phyloP scores from a whole-genome alignment of 1,139 yeast genomes.

The Scheffersomyces stambukii region DNA sequence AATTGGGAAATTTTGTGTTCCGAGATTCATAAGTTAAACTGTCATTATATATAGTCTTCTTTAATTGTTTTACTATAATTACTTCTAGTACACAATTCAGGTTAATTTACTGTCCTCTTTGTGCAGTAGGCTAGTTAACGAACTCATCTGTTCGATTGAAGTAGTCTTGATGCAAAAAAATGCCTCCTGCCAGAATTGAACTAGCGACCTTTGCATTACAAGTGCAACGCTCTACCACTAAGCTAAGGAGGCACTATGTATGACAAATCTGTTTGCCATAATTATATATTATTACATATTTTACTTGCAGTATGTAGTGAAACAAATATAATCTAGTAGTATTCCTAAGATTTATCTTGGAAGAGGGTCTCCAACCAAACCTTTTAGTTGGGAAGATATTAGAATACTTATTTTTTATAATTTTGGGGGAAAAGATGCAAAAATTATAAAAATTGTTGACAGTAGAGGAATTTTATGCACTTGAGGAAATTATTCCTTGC shows the following conservation, averaged over 20 bases:
- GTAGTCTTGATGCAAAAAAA: background rate
- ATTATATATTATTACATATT: too few relatives aligned
- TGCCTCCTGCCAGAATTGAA: constrained; percentile 87
- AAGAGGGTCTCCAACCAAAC: too few relatives aligned
- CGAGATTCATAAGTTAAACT: constrained; percentile 32
- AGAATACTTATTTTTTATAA: too few relatives aligned
- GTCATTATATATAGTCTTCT: constrained; percentile 20
- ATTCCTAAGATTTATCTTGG: too few relatives aligned
- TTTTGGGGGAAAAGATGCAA: too few relatives aligned
- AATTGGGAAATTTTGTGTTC: constrained; percentile 35
- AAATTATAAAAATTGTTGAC: too few relatives aligned
- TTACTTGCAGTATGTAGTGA: too few relatives aligned
- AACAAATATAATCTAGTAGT: too few relatives aligned
- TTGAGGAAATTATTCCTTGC: too few relatives aligned
- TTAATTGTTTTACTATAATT: background rate
- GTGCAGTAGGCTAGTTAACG: constrained; percentile 1
- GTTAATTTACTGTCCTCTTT: constrained; percentile 2
- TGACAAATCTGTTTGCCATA: too few relatives aligned
- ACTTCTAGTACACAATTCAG: background rate
- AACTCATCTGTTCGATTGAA: constrained; percentile 1
- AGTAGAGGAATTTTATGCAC: too few relatives aligned
- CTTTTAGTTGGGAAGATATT: too few relatives aligned
- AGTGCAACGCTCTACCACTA: constrained; percentile 97
- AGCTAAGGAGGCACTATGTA: constrained; percentile 65
- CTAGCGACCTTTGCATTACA: constrained; percentile 95